A percentile compares a stretch with the other conserved stretches of the same genome.
These are phyloP conservation scores for Scheffersomyces stambukii DNA, from an alignment of 1,139 yeast genomes.

Conservation along the genomic window DNA sequence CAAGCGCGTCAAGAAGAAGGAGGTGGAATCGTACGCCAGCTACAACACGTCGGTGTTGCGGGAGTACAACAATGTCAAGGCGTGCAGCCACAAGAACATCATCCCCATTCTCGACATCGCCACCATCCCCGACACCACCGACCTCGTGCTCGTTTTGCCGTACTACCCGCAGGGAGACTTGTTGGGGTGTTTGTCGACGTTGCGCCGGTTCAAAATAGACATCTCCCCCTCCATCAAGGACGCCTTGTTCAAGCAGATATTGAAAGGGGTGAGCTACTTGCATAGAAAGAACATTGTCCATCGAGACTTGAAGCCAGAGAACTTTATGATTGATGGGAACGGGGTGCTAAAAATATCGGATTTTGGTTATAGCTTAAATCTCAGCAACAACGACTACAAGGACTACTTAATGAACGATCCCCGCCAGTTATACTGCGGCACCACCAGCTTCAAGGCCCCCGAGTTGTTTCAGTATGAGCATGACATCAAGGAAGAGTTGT, in stretches of 20 bases:
- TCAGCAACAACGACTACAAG: conserved; percentile 15
- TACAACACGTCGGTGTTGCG: conserved; percentile 20
- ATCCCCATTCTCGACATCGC: conserved; percentile 27
- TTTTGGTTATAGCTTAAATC: conserved; percentile 47
- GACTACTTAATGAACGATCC: conserved; percentile 18
- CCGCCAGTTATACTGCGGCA: conserved; percentile 39
- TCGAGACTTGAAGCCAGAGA: conserved; percentile 56
- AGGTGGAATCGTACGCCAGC: conserved; percentile 10
- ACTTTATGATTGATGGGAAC: conserved; percentile 39
- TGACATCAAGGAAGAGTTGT: conserved; percentile 6
- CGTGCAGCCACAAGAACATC: conserved; percentile 26
- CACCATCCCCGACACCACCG: conserved; percentile 12
- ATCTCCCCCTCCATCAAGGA: conserved; percentile 36
- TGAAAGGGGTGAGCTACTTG: conserved; percentile 41
- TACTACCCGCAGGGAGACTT: conserved; percentile 47
- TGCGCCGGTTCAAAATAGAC: conserved; percentile 30
- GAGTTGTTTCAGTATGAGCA: conserved; percentile 37
- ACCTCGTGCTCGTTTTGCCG: conserved; percentile 33
- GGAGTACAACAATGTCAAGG: conserved; percentile 28
- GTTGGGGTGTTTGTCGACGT: conserved; percentile 33
- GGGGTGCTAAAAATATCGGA: conserved; percentile 48
- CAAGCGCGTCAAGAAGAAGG: conserved; percentile 27
- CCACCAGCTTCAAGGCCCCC: conserved; percentile 54
- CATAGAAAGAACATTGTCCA: conserved; percentile 44
- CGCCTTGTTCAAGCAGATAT: conserved; percentile 43